phyloP scores from a whole-genome alignment of 345 rosid species.

The Lenwebbia sp. region DNA sequence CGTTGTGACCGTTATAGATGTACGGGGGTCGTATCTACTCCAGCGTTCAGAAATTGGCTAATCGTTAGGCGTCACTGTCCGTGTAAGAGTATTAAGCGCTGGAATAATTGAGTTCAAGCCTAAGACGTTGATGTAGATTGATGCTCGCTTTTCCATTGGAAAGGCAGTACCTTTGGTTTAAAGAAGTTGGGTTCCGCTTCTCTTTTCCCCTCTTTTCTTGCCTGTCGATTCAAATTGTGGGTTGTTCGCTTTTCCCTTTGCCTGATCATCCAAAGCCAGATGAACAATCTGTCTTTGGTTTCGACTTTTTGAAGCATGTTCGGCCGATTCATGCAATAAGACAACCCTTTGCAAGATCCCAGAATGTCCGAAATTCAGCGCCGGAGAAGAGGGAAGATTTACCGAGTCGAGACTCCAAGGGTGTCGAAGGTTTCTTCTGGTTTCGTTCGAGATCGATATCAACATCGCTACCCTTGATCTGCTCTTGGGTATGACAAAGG shows the following conservation, averaged over 20 bases:
- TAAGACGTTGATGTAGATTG: neutral
- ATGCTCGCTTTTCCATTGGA: neutral
- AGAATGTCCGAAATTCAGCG: neutral
- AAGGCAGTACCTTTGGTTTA: neutral
- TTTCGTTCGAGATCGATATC: neutral
- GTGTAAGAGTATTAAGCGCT: neutral
- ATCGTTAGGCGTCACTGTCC: neutral
- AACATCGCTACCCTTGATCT: neutral
- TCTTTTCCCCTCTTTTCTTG: neutral
- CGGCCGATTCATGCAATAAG: neutral
- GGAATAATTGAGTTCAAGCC: neutral
- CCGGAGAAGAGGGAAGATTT: neutral
- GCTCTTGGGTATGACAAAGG: neutral
- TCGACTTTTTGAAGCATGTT: neutral
- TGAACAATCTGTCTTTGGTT: neutral
- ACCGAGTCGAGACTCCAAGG: neutral
- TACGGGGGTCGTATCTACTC: too few species aligned
- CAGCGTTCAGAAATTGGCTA: too few species aligned
- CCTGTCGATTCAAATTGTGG: neutral
- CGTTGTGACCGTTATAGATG: too few species aligned
- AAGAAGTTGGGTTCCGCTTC: neutral
- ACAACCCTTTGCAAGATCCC: neutral
- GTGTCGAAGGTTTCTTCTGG: neutral
- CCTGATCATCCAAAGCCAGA: neutral
- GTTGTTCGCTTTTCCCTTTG: neutral